Conservation (phyloP, 2,329 filamentous ascomycete genomes). For the Calonectria fujianensis region DNA sequence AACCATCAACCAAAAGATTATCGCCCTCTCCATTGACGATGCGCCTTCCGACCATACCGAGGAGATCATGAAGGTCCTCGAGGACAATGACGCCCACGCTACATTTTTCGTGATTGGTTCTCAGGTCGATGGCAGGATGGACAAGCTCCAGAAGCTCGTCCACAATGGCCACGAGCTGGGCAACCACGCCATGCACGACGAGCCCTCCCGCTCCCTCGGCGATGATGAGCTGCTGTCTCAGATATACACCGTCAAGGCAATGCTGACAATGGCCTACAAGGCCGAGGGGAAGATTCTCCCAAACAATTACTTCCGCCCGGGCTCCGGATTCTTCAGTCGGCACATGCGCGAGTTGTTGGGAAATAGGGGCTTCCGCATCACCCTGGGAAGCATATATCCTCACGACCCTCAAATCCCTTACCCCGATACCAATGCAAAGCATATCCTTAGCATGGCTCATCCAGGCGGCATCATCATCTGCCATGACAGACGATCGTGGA, state of each 20-base stretch:
- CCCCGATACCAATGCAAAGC: slow-evolving; percentile 81
- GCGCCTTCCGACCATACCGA: slow-evolving; percentile 83
- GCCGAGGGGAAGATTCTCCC: slow-evolving; percentile 66
- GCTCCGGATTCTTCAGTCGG: slow-evolving; percentile 87
- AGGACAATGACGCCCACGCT: slow-evolving; percentile 79
- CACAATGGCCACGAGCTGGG: slow-evolving; percentile 81
- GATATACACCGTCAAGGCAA: slow-evolving; percentile 77
- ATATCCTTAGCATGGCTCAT: slow-evolving; percentile 86
- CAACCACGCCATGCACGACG: slow-evolving; percentile 94
- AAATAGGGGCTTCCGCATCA: slow-evolving; percentile 80
- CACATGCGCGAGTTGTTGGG: slow-evolving; percentile 79
- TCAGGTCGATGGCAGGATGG: slow-evolving; percentile 78
- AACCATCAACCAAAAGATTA: slow-evolving; percentile 74
- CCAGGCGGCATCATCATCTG: slow-evolving; percentile 89
- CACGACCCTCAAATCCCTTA: slow-evolving; percentile 91
- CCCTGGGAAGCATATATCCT: slow-evolving; percentile 91
- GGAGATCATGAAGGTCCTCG: slow-evolving; percentile 82
- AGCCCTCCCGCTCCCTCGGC: slow-evolving; percentile 79
- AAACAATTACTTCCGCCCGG: slow-evolving; percentile 85
- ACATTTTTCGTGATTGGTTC: slow-evolving; percentile 93
- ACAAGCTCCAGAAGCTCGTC: slow-evolving; percentile 75
- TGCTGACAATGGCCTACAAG: slow-evolving; percentile 75
- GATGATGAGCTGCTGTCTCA: slow-evolving; percentile 76
- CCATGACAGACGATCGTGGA: slow-evolving; percentile 91
- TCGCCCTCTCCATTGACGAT: slow-evolving; percentile 92